Evolutionary conservation across 208 protist species (phyloP), one percentile per base, ranked within the genome.

Genomic region (Trypanosoma rangeli): DNA sequence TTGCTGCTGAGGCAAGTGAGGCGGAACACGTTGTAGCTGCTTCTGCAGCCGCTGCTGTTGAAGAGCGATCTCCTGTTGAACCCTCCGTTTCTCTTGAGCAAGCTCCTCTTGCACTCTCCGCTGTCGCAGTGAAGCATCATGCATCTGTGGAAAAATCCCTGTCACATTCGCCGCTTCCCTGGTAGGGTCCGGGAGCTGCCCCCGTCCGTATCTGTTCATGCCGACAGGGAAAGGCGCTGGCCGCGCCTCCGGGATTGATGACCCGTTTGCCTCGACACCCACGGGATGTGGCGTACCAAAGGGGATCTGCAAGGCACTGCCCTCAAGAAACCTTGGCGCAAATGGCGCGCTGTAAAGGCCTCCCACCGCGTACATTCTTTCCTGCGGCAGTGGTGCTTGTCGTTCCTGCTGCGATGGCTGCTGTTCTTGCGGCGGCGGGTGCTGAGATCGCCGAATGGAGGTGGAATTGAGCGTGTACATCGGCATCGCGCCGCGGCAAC

Each of bases 381-480:
- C 33, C 3, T 42, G 24, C 5, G 24, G 28, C 56, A n/a, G 26
- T 12, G 56, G 33, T 12, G 35, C 28, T 12, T 44, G 35, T 10
- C 2, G 20, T 29, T 57, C 24, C 26, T 58, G 26, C 16, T 15
- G 20, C n/a, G 13, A 16, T n/a, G 24, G 60, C 22, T 37, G 8
- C 31, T 13, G 0, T 37, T 63, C 15, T 29, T 48, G 65, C 29
- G 8, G 53, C 37, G 22, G 24, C 49, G 13, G 24, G 24, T 55
- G 57, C 39, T 64, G 44, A 7, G 42, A 13, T 29, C 57, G 67
- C 5, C 39, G 67, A 4, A 72, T 26, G 31, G 58, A 59, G 18
- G 68, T 50, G 1, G 68, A 73, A 20, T 73, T 73, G 48, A 73
- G 68, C 16, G 68, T 73, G 68, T 73, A 73, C 68, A 73, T 73